These are phyloP conservation scores for Trichoderma orchidacearum DNA, from an alignment of 495 filamentous ascomycete genomes.

Conservation along the genomic window DNA sequence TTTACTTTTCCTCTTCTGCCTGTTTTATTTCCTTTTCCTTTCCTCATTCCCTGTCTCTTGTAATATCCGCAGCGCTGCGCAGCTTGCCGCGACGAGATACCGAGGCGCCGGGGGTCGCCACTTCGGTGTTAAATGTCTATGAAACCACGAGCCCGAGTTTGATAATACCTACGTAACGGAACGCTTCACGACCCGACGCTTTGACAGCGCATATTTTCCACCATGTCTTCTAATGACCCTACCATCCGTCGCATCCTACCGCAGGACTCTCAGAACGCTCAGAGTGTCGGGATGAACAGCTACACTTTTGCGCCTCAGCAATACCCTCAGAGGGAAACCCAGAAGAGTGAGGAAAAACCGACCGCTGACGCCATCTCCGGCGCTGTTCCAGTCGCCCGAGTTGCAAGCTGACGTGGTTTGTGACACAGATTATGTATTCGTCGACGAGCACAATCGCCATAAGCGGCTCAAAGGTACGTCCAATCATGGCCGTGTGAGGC, in stretches of 20 bases:
- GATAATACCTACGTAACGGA: neutral
- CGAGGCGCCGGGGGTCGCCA: neutral
- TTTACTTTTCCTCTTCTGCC: neutral
- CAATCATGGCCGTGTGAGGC: neutral
- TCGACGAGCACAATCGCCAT: conserved; percentile 97
- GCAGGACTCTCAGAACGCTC: conserved; percentile 21
- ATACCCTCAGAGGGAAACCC: conserved; percentile 43
- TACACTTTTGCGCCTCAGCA: conserved; percentile 44
- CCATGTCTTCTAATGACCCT: conserved; percentile 2
- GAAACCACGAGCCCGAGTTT: neutral
- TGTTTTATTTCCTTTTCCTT: neutral
- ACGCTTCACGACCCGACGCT: neutral
- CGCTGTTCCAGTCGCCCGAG: neutral
- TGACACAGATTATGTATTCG: conserved; percentile 86
- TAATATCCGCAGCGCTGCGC: neutral
- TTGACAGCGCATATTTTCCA: neutral
- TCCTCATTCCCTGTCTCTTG: neutral
- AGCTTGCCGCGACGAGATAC: neutral
- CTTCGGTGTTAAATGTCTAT: neutral
- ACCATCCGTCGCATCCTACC: conserved; percentile 28
- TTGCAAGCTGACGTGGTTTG: conserved; percentile 7
- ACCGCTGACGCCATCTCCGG: conserved; percentile 4
- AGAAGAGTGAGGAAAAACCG: conserved; percentile 52
- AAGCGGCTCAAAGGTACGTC: conserved; percentile 84
- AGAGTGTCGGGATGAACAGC: conserved; percentile 34